Evolutionary conservation across 2,329 filamentous ascomycete genomes (phyloP), one percentile per base, ranked within the genome.

Genomic region (Ceratocystis eucalypticola): DNA sequence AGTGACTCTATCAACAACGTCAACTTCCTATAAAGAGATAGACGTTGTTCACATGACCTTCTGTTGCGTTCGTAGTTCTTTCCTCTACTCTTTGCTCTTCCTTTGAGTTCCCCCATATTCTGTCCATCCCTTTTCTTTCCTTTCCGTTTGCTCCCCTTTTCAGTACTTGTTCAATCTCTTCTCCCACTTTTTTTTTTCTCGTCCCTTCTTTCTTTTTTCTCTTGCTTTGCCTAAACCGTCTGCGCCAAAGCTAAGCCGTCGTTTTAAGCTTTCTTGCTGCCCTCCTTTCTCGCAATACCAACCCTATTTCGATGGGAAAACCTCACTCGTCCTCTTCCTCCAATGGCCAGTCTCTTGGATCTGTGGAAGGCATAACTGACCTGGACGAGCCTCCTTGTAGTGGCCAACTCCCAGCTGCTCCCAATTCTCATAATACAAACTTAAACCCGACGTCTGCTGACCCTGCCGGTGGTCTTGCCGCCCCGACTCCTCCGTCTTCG

Each of bases 291-390:
- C 37, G 61, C 45, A 17, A 33, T 41, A 55, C 61, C 65, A 28
- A 65, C 62, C 67, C 55, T 63, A 68, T 64, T 69, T 70, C 69
- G 68, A 69, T 70, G 68, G 67, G 69, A 69, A 63, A 69, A 70
- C 46, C 69, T 65, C 63, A 65, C 66, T 63, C 69, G 53, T 62
- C 68, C 64, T 64, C 69, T 66, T 48, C 68, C 57, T 64, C 66
- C 67, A 68, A 70, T 70, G 69, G 69, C 67, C 66, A 62, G 65
- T 66, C 65, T 66, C 59, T 66, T 65, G 69, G 67, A 66, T 69
- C 69, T 66, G 61, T 66, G 61, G 69, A 70, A 66, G 68, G 63
- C 65, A 67, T 69, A 63, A 65, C 64, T 61, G 69, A 70, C 65
- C 66, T 67, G 33, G 68, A 69, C 61, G 69, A 70, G 66, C 69